Conservation (phyloP, 2,329 filamentous ascomycete genomes). For the Davidsoniella eucalypti region DNA sequence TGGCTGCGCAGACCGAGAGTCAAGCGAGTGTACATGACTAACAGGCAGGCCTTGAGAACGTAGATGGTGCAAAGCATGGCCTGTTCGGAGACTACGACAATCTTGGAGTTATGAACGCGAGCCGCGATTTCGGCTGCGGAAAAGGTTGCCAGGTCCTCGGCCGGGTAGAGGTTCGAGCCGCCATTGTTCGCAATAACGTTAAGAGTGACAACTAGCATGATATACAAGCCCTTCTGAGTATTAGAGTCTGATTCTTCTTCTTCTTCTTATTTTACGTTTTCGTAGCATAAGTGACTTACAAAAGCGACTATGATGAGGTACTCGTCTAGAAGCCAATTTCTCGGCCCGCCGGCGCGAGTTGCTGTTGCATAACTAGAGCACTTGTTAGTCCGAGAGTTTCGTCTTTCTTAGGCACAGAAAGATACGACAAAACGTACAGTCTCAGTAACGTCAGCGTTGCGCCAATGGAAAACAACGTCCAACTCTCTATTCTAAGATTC, state of each 20-base stretch:
- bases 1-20: constrained; percentile 31
- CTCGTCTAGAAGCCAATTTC: constrained; percentile 12
- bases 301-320: constrained; percentile 9
- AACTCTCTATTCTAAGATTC: constrained; percentile 7
- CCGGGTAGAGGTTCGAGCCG: constrained; percentile 10
- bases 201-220: constrained; percentile 23
- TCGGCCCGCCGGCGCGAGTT: constrained; percentile 9
- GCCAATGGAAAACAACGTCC: constrained; percentile 11
- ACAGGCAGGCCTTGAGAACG: constrained; percentile 37
- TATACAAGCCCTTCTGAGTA: constrained; percentile 20
- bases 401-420: not conserved
- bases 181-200: constrained; percentile 9
- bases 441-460: constrained; percentile 6
- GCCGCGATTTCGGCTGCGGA: constrained; percentile 19
- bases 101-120: constrained; percentile 38
- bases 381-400: not conserved
- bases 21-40: constrained; percentile 29
- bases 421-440: constrained; percentile 5
- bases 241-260: not conserved
- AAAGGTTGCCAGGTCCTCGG: constrained; percentile 10
- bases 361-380: constrained; percentile 9
- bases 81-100: constrained; percentile 45
- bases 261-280: not conserved
- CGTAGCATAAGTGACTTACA: constrained; percentile 7
- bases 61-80: constrained; percentile 43